Evolutionary conservation across 495 filamentous ascomycete species (phyloP).

Genomic region (Trichoderma virens): DNA sequence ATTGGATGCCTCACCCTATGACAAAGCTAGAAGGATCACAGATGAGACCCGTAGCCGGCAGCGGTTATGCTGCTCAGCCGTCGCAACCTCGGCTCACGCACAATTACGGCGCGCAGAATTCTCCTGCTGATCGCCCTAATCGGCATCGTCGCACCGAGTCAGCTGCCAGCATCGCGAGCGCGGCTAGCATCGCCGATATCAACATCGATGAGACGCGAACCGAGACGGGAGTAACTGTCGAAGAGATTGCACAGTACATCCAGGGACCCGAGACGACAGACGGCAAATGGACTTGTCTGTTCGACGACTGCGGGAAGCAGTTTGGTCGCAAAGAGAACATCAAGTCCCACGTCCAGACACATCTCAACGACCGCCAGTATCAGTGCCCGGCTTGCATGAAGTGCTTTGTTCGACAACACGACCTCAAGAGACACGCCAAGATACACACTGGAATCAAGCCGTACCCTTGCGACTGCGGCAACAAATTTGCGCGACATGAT

Average conservation of each 20-base stretch:
- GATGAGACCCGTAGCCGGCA: not conserved
- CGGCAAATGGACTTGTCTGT: constrained; percentile 83
- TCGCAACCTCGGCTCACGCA: constrained; percentile 22
- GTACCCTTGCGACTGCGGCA: constrained; percentile 83
- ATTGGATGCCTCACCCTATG: constrained; percentile 2
- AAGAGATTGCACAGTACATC: constrained; percentile 83
- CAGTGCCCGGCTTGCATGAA: constrained; percentile 83
- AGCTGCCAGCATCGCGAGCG: constrained; percentile 38
- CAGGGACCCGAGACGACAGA: constrained; percentile 63
- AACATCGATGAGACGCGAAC: constrained; percentile 50
- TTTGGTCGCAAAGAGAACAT: constrained; percentile 97
- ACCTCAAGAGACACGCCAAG: constrained; percentile 92
- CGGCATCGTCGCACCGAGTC: constrained; percentile 42
- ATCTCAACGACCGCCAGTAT: constrained; percentile 90
- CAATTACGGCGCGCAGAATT: constrained; percentile 5
- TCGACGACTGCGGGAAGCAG: constrained; percentile 67
- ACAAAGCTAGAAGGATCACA: not conserved
- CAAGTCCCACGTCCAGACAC: constrained; percentile 94
- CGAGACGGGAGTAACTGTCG: constrained; percentile 70
- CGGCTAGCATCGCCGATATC: constrained; percentile 47
- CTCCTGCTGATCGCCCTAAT: constrained; percentile 1
- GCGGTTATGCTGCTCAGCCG: constrained; percentile 9
- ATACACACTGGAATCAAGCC: constrained; percentile 93
- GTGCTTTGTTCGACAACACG: constrained; percentile 92
- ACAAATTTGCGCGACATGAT: constrained; percentile 87